Evolutionary conservation across 2,329 filamentous ascomycete species (phyloP), one percentile per base, ranked within the genome.

Genomic region (Apiospora malaysiana): DNA sequence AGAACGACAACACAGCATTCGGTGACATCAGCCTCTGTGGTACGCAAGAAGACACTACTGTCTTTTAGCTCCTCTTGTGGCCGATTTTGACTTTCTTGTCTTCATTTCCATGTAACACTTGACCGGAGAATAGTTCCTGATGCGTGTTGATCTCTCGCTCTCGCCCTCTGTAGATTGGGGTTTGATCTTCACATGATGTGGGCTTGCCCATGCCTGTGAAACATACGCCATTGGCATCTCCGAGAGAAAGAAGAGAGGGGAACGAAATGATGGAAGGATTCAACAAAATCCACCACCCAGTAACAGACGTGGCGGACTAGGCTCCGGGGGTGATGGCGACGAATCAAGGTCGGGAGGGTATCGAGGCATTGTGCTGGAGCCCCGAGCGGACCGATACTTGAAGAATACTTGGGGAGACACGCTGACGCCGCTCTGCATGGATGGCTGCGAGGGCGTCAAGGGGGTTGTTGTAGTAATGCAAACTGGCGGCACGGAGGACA

Each of bases 81-180:
- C 27, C 18, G 8, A 63, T 63, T 40, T 63, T 40, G 56, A 63
- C 32, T 63, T 40, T 63, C 32, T n/a, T n/a, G 56, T 40, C 56
- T 7, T 12, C 32, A 63, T 6, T 40, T 63, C 5, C 56, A 12
- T 63, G 56, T 63, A 63, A 63, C 56, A 63, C 27, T 40, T 37
- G 56, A 63, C 56, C 56, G 56, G 56, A 40, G 56, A 63, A 63
- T 40, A 63, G 56, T 40, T 6, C 56, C 56, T 63, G 32, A 40
- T 63, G 18, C 56, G 32, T 63, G 7, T 5, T 12, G 9, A 4
- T 40, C 9, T 12, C 10, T 63, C 9, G 32, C 32, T 3, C 32
- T 32, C 32, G 32, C 32, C 3, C 6, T 18, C 56, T 32, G 40
- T 8, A 23, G 23, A n/a, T 7, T 7, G 21, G 23, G 25, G 51